Base-by-base conservation (phyloP, 345 rosid species). In the Lagerstroemia speciosa region DNA sequence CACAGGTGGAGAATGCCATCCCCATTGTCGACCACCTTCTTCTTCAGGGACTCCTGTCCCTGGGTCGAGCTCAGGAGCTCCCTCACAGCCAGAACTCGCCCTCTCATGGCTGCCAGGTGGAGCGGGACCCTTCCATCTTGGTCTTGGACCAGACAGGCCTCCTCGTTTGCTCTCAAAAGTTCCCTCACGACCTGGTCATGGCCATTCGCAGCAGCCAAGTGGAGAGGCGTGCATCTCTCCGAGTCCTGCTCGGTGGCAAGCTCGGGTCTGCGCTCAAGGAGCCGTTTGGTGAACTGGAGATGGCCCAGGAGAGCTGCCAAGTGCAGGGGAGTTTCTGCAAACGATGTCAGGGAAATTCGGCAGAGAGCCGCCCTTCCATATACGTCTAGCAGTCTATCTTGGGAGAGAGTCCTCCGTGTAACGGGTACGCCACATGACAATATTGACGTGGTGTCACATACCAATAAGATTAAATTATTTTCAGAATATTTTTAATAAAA, bases 141-240 rank as follows among this genome's bases (percentile, higher is more conserved):
- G n/a, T n/a, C n/a, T n/a, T n/a, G 31, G 24, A 34, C 6, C 17
- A 68, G 71, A 6, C 71, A 68, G 41, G 64, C 62, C 17, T 27
- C 0, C 22, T 19, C 62, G 6, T 36, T 29, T 0, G 64, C 36
- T 34, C 1, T 11, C 6, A 26, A 11, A 14, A 36, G 32, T 29
- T 53, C 71, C 34, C 0, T 40, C 19, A 8, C 65, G n/a, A 69
- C 41, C 9, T 29, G 0, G 36, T 0, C 0, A 12, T 68, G 30
- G 22, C 64, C 46, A 0, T 67, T 67, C 15, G 3, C 24, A 0
- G 24, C 52, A 0, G 70, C 70, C 33, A 67, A 34, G 40, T 50
- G 62, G 57, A 50, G 57, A 50, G n/a, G n/a, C n/a, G n/a, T n/a
- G n/a, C n/a, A n/a, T n/a, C n/a, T n/a, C n/a, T n/a, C n/a, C n/a